Evolutionary conservation across 1,139 yeast species (phyloP).

Genomic region (Hemisphaericaspora subhashii): DNA sequence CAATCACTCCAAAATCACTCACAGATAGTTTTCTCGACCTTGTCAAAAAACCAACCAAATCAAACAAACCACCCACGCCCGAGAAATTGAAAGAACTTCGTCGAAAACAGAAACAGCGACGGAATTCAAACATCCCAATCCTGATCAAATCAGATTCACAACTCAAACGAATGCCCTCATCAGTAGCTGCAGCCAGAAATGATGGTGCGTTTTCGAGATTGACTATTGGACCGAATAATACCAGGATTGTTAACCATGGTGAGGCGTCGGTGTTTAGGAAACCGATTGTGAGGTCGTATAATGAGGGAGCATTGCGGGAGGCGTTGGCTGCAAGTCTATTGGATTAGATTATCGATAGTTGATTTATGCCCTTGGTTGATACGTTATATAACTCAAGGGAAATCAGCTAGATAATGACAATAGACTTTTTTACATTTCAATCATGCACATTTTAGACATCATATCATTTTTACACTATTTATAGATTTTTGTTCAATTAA

Average conservation of each 20-base stretch:
- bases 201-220: slow-evolving; percentile 45
- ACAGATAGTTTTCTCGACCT: slow-evolving; percentile 21
- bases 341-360: slow-evolving; percentile 10
- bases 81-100: slow-evolving; percentile 22
- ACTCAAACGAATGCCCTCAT: slow-evolving; percentile 28
- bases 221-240: slow-evolving; percentile 49
- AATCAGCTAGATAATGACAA: no score
- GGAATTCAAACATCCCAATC: slow-evolving; percentile 20
- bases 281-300: slow-evolving; percentile 37
- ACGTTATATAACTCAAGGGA: slow-evolving; percentile 3
- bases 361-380: slow-evolving; percentile 3
- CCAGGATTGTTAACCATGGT: slow-evolving; percentile 44
- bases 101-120: slow-evolving; percentile 11
- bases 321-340: slow-evolving; percentile 27
- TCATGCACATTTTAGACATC: no score
- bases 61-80: slow-evolving; percentile 16
- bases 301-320: slow-evolving; percentile 34
- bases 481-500: not conserved
- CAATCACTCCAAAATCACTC: slow-evolving; percentile 7
- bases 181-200: slow-evolving; percentile 17
- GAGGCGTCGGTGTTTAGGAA: slow-evolving; percentile 37
- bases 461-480: not conserved
- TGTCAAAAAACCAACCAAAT: slow-evolving; percentile 12
- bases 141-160: slow-evolving; percentile 22
- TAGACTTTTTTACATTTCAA: no score